Evolutionary conservation across 2,329 filamentous ascomycete genomes (phyloP), one percentile per base, ranked within the genome.

Genomic region (Talaromyces atroroseus): DNA sequence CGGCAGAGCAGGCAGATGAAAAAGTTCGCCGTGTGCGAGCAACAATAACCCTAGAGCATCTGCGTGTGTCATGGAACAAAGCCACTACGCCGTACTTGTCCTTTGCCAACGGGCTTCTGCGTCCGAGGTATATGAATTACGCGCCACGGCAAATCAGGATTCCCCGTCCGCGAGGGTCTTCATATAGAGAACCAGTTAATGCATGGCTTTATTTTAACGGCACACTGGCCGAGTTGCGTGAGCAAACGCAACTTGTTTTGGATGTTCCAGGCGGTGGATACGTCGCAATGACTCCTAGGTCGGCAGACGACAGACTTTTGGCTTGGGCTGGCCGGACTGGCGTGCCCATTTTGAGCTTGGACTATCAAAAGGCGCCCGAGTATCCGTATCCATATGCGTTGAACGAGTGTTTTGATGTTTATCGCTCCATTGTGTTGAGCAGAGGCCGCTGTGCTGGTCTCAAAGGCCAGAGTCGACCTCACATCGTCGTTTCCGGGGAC

Each of bases 121-220:
- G 92, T 1, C 92, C 92, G 1, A 82, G 87, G 18, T 83, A 95
- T 61, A 92, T 88, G 64, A 83, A 82, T 59, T 95, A 92, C 77
- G 84, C 87, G 5, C 91, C 94, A 1, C 82, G 92, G 48, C 85
- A 87, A 54, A 85, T 97, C 51, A 82, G 90, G 20, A 96, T 99
- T 59, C 87, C 90, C 0, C 79, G 94, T 40, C 94, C 94, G 0
- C 75, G 78, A 24, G 83, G 84, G 36, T 96, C 90, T 61, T 85
- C 89, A 60, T 96, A 96, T 72, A 86, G 80, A 53, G 90, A 95
- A 42, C 88, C 90, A 0, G 85, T 96, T 0, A 81, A 84, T 56
- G 92, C 83, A 1, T 97, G 92, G 92, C 77, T 99, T 32, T 99
- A 96, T 71, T 99, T 92, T 65, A 90, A 97, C 66, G 94, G 94